Conservation (phyloP, 495 filamentous ascomycete genomes). For the Xylaria flabelliformis region DNA sequence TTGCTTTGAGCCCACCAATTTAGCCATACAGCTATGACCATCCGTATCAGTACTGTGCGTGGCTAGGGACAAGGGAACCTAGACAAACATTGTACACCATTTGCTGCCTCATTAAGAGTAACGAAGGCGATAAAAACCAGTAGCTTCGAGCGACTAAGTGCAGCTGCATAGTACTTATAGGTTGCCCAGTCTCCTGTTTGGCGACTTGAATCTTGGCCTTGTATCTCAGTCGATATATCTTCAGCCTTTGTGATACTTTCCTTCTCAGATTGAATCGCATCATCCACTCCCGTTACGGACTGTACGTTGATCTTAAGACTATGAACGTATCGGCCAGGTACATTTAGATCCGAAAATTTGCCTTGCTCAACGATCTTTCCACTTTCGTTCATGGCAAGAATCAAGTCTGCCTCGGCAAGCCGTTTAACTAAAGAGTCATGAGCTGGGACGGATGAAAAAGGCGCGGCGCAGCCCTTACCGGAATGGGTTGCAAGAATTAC, state of each 20-base stretch:
- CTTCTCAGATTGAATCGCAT: not conserved
- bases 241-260: not conserved
- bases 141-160: constrained; percentile 35
- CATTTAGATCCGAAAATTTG: constrained; percentile 40
- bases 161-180: constrained; percentile 43
- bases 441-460: not conserved
- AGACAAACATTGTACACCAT: constrained; percentile 15
- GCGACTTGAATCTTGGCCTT: constrained; percentile 13
- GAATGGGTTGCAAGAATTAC: constrained; percentile 36
- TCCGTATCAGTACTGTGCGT: not conserved
- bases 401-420: constrained; percentile 46
- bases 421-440: constrained; percentile 34
- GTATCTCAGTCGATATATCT: constrained; percentile 1
- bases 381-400: constrained; percentile 43
- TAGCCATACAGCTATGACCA: constrained; percentile 40
- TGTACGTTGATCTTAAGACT: constrained; percentile 15
- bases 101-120: constrained; percentile 22
- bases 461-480: constrained; percentile 1
- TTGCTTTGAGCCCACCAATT: constrained; percentile 43
- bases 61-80: not conserved
- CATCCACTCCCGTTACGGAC: not conserved
- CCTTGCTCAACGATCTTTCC: constrained; percentile 49
- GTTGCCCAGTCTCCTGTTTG: constrained; percentile 39
- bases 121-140: constrained; percentile 28
- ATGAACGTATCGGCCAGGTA: constrained; percentile 35